Evolutionary conservation across 352 stramenopile genomes (phyloP).

Genomic region (Phytophthora sansomeana): DNA sequence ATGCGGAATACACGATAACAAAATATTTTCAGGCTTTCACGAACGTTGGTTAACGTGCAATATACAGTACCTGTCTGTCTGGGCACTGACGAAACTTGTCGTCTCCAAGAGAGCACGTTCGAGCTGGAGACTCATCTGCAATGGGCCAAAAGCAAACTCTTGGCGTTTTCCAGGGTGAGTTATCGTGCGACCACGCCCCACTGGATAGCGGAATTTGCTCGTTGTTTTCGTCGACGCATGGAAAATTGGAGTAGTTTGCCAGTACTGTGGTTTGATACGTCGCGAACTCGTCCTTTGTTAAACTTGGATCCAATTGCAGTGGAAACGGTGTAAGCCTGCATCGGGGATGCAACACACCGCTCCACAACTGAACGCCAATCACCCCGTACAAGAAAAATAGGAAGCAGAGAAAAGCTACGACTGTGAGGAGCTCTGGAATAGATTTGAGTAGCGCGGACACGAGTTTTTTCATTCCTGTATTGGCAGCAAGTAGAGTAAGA

Average conservation of each 20-base stretch:
- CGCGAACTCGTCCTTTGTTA: slow-evolving; percentile 40
- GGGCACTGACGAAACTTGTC: slow-evolving; percentile 51
- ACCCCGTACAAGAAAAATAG: slow-evolving; percentile 90
- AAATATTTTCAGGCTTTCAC: not conserved
- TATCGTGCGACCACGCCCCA: slow-evolving; percentile 54
- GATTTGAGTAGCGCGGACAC: slow-evolving; percentile 79
- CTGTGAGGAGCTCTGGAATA: slow-evolving; percentile 80
- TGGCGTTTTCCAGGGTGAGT: slow-evolving; percentile 57
- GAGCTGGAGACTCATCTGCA: slow-evolving; percentile 65
- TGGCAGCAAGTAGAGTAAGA: not conserved
- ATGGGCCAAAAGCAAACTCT: slow-evolving; percentile 92
- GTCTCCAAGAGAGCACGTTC: slow-evolving; percentile 64
- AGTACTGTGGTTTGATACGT: slow-evolving; percentile 45
- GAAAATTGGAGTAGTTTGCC: slow-evolving; percentile 45
- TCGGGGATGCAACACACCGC: slow-evolving; percentile 63
- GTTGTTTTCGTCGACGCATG: slow-evolving; percentile 44
- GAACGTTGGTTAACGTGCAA: not conserved
- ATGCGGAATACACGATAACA: not conserved
- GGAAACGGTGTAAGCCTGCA: slow-evolving; percentile 81
- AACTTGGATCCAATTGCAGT: slow-evolving; percentile 49
- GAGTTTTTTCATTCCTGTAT: slow-evolving; percentile 77
- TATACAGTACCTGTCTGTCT: slow-evolving; percentile 36
- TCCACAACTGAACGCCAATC: slow-evolving; percentile 85
- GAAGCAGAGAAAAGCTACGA: slow-evolving; percentile 84
- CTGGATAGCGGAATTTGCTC: slow-evolving; percentile 43